Conservation (phyloP, 2,329 filamentous ascomycete species). For the Coniochaeta sp. region DNA sequence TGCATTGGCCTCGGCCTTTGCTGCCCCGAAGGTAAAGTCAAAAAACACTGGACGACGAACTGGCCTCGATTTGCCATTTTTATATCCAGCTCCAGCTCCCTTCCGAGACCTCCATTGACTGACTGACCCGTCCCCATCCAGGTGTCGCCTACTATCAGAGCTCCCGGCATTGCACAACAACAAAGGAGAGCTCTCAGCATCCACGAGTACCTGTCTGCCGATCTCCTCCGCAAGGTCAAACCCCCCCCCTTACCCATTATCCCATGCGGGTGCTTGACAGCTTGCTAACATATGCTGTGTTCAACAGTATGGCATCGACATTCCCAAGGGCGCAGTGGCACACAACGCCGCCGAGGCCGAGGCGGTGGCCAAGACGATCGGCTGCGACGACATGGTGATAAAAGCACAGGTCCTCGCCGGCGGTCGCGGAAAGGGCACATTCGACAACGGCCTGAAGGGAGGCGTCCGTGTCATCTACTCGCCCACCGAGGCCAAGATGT, state of each 20-base stretch:
- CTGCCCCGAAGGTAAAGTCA: conserved; percentile 59
- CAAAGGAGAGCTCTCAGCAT: conserved; percentile 89
- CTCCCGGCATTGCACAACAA: conserved; percentile 63
- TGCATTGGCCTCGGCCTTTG: conserved; percentile 72
- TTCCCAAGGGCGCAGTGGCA: conserved; percentile 85
- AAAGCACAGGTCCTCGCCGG: conserved; percentile 98
- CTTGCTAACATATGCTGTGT: background rate
- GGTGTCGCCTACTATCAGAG: conserved; percentile 43
- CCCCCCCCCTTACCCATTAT: conserved; percentile 6
- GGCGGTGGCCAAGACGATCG: conserved; percentile 81
- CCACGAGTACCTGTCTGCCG: conserved; percentile 95
- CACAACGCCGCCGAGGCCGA: conserved; percentile 81
- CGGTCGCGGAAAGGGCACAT: conserved; percentile 94
- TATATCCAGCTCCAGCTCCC: conserved; percentile 4
- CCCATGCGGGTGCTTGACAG: background rate
- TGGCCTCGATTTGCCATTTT: conserved; percentile 6
- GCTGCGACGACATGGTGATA: conserved; percentile 96
- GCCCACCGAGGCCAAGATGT: conserved; percentile 92
- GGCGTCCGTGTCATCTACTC: conserved; percentile 99
- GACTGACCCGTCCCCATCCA: conserved; percentile 24
- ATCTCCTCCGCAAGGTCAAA: conserved; percentile 74
- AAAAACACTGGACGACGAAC: conserved; percentile 8
- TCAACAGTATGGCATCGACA: conserved; percentile 81
- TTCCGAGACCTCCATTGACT: conserved; percentile 7
- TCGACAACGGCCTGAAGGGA: conserved; percentile 98